These are phyloP conservation scores for Pulveroboletus sp. DNA, from an alignment of 768 basidiomycete species.

Conservation along the genomic window DNA sequence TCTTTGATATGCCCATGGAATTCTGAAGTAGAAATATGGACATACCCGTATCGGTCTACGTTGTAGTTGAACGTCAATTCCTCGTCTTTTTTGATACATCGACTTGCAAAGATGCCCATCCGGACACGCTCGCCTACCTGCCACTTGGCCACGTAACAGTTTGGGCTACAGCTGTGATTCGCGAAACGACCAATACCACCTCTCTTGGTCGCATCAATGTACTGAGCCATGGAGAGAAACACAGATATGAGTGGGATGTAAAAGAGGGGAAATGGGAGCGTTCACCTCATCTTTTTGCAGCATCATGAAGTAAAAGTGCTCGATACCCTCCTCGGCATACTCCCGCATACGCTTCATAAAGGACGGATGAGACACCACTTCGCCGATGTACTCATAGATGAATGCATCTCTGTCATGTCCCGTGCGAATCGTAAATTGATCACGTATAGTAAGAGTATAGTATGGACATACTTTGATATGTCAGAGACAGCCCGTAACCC, in stretches of 20 bases:
- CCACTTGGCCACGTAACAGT: conserved; percentile 99
- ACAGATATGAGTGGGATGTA: neutral
- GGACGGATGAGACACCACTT: conserved; percentile 81
- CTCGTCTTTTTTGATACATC: conserved; percentile 69
- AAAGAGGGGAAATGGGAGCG: conserved; percentile 2
- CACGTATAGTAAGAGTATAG: neutral
- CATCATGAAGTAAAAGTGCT: conserved; percentile 99
- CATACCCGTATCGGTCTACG: conserved; percentile 96
- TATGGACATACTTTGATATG: conserved; percentile 54
- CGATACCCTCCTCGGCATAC: conserved; percentile 89
- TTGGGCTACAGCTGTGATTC: conserved; percentile 97
- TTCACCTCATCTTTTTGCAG: conserved; percentile 93
- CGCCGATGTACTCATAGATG: conserved; percentile 97
- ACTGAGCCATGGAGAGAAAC: conserved; percentile 41
- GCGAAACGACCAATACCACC: conserved; percentile 97
- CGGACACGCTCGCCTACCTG: conserved; percentile 83
- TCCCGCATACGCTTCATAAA: conserved; percentile 93
- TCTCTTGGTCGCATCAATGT: conserved; percentile 95
- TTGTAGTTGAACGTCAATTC: conserved; percentile 99
- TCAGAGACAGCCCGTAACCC: conserved; percentile 77
- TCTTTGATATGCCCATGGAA: neutral
- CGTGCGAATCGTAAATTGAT: conserved; percentile 5
- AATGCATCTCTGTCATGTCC: conserved; percentile 65
- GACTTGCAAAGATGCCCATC: conserved; percentile 97
- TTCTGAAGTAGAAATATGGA: conserved; percentile 6